These are phyloP conservation scores for Artemisia tridentata DNA, from an alignment of 129 eudicot genomes.

Conservation along the genomic window DNA sequence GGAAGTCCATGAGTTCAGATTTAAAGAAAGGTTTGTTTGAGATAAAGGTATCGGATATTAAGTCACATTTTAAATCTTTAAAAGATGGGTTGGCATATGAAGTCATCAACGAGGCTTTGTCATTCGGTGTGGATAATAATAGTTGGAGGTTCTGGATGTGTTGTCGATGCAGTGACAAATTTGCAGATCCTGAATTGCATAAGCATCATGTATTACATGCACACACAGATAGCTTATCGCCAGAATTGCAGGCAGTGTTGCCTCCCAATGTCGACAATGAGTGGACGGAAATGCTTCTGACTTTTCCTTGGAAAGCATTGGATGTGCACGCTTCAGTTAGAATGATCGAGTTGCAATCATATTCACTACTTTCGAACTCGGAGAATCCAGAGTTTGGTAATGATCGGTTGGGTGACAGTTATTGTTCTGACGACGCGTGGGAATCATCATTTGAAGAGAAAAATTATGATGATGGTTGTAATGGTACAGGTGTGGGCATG, in stretches of 20 bases:
- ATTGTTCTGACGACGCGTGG: conserved; percentile 47
- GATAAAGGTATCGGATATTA: conserved; percentile 53
- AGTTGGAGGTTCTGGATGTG: conserved; percentile 85
- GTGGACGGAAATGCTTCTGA: conserved; percentile 92
- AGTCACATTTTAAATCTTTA: conserved; percentile 56
- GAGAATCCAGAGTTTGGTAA: background rate
- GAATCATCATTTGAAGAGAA: conserved; percentile 42
- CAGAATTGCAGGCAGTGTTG: conserved; percentile 60
- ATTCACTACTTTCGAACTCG: conserved; percentile 21
- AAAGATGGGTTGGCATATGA: conserved; percentile 58
- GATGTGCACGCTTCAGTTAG: conserved; percentile 59
- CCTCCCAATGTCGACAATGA: conserved; percentile 67
- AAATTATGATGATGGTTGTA: conserved; percentile 34
- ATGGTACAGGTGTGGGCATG: conserved; percentile 21
- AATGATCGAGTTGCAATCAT: conserved; percentile 52
- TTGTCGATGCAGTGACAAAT: conserved; percentile 76
- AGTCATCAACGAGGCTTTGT: conserved; percentile 68
- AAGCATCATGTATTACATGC: conserved; percentile 67
- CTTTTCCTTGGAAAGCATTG: conserved; percentile 75
- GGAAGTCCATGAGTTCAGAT: conserved; percentile 66
- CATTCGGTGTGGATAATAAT: conserved; percentile 51
- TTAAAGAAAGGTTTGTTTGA: conserved; percentile 59
- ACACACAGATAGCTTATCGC: conserved; percentile 64
- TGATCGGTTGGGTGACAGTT: conserved; percentile 41
- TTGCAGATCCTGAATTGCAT: conserved; percentile 50